Evolutionary conservation across 768 basidiomycete genomes (phyloP).

Genomic region (Trichaptum fuscoviolaceum): DNA sequence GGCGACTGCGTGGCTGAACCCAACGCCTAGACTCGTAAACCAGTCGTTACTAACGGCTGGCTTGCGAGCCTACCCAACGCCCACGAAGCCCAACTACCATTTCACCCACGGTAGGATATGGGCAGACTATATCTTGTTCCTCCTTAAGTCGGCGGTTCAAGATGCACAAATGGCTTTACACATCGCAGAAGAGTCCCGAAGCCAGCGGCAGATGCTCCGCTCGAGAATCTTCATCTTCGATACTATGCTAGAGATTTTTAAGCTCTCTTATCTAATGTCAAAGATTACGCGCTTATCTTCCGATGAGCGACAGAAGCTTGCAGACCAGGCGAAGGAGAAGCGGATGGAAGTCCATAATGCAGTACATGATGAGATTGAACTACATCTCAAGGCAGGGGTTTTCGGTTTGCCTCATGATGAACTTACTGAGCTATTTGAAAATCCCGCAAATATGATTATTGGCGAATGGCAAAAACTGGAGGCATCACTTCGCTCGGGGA

Average conservation of each 20-base stretch:
- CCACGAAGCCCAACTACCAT: constrained; percentile 17
- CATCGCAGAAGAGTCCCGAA: constrained; percentile 44
- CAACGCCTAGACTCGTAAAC: no score
- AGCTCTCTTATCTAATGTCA: constrained; percentile 37
- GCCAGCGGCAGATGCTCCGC: constrained; percentile 46
- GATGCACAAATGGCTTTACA: constrained; percentile 43
- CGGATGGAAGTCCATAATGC: neutral
- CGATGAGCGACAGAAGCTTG: constrained; percentile 21
- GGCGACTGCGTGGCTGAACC: constrained; percentile 35
- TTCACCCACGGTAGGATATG: constrained; percentile 34
- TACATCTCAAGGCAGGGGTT: constrained; percentile 10
- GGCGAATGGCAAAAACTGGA: constrained; percentile 44
- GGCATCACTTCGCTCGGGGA: constrained; percentile 32
- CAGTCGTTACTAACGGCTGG: no score
- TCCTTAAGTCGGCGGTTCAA: constrained; percentile 38
- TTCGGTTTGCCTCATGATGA: constrained; percentile 24
- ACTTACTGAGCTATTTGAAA: constrained; percentile 40
- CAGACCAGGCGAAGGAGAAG: constrained; percentile 7
- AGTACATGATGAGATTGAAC: constrained; percentile 18
- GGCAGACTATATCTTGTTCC: constrained; percentile 41
- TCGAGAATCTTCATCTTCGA: constrained; percentile 40
- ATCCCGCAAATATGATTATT: constrained; percentile 31
- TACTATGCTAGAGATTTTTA: constrained; percentile 43
- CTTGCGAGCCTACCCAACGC: no score
- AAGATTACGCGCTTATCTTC: constrained; percentile 17